Evolutionary conservation across 768 basidiomycete species (phyloP), one percentile per base, ranked within the genome.

Genomic region (Mycena vitilis): DNA sequence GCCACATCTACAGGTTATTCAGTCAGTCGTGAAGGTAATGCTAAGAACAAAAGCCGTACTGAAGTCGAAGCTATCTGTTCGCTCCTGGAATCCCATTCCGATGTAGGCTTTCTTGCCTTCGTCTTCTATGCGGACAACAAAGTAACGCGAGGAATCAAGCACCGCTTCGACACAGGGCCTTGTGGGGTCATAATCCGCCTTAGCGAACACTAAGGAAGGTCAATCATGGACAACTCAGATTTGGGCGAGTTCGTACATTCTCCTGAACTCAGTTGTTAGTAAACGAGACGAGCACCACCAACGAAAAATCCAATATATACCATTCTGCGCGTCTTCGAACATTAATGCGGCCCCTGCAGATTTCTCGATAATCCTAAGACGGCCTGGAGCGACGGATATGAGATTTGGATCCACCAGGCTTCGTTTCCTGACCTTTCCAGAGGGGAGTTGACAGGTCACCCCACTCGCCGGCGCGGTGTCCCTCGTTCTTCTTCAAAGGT

Each of bases 121-220:
- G 73, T 96, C 95, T 77, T 98, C 96, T 3, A 98, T 92, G 61
- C 95, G 87, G 48, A 98, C 83, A 18, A 97, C 96, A 76, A 98
- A 98, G 77, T 98, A 98, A 55, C 96, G 89, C 13, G 95, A 96
- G 1, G 95, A 96, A 78, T 98, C 96, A 34, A 98, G 84, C 18
- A 96, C 95, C n/a, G 94, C 92, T 72, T 98, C 96, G n/a, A 98
- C 94, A 36, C 88, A 90, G 6, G 95, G 94, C 65, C 89, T 89
- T 51, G 86, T 80, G 18, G 90, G 84, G 74, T 94, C 91, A 75
- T 98, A 98, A 51, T 88, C 88, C 18, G 95, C 89, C 71, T 88
- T 90, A 49, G 96, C 96, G 82, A 98, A 98, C 63, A 94, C 94
- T 93, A 78, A 44, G 37, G 67, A 54, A 51, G 55, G 68, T 80